phyloP scores from a whole-genome alignment of 2,329 filamentous ascomycete species.

The Magnaporthiopsis incrustans region DNA sequence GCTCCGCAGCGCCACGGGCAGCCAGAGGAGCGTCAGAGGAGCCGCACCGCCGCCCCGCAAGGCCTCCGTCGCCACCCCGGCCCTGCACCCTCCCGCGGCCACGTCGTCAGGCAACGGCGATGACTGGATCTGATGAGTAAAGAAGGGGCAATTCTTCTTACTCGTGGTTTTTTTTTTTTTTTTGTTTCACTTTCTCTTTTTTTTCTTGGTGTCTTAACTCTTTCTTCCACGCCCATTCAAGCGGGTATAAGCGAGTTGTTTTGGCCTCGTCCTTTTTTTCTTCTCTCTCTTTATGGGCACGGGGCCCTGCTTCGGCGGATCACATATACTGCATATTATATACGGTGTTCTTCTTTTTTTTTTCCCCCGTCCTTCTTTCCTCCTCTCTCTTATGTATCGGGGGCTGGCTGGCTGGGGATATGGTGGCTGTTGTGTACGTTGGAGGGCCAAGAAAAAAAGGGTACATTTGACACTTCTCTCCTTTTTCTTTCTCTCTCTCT shows the following conservation, averaged over 20 bases:
- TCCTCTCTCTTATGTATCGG: not conserved
- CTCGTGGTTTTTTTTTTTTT: not conserved
- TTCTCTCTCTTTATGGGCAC: not conserved
- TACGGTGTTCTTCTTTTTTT: slow-evolving; percentile 3
- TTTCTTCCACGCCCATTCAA: not conserved
- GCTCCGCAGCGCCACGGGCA: not conserved
- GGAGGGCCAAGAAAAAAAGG: not conserved
- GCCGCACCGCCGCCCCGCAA: slow-evolving; percentile 3
- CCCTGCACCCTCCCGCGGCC: slow-evolving; percentile 8
- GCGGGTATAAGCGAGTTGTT: not conserved
- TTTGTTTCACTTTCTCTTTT: slow-evolving; percentile 4
- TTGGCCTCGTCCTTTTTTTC: not conserved
- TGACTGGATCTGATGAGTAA: slow-evolving; percentile 14
- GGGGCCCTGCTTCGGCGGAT: not conserved
- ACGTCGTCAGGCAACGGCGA: slow-evolving; percentile 7
- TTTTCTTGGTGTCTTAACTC: not conserved
- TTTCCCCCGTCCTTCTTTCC: too few species aligned
- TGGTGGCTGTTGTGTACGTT: not conserved
- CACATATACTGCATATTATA: slow-evolving; percentile 4
- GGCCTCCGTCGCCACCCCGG: not conserved
- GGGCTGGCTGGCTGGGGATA: not conserved
- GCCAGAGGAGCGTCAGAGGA: not conserved
- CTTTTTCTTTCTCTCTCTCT: too few species aligned
- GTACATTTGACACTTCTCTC: too few species aligned
- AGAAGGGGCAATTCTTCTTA: not conserved